A percentile compares a stretch with the other conserved stretches of the same genome.
phyloP scores from a whole-genome alignment of 208 protist genomes.

The Leishmania major region DNA sequence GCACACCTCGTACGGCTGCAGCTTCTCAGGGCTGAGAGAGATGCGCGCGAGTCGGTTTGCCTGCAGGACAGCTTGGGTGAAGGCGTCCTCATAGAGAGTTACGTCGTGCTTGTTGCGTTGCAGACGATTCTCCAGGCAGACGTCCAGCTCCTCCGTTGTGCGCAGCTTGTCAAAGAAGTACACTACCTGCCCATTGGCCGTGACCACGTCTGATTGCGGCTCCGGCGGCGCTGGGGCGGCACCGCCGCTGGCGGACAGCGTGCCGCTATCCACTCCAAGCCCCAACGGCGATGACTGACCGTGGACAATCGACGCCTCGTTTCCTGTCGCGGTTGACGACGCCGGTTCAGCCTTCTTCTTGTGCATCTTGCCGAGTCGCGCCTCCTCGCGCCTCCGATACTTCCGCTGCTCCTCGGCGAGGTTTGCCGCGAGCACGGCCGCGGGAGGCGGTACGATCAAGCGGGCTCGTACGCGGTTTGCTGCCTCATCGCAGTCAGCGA shows the following conservation, averaged over 20 bases:
- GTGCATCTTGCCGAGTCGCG: slow-evolving; percentile 20
- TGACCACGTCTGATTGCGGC: slow-evolving; percentile 47
- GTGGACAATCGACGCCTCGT: not conserved
- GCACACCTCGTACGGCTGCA: slow-evolving; percentile 75
- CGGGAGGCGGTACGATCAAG: slow-evolving; percentile 57
- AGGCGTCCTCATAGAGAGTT: slow-evolving; percentile 66
- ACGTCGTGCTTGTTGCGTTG: slow-evolving; percentile 70
- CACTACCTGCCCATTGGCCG: slow-evolving; percentile 49
- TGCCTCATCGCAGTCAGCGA: slow-evolving; percentile 55
- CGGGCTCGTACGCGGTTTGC: slow-evolving; percentile 63
- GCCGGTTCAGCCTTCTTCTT: slow-evolving; percentile 19
- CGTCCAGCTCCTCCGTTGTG: slow-evolving; percentile 70
- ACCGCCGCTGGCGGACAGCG: not conserved
- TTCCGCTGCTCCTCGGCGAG: slow-evolving; percentile 40
- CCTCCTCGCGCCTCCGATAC: slow-evolving; percentile 25
- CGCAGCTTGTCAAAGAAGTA: slow-evolving; percentile 89
- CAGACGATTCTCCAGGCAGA: slow-evolving; percentile 71
- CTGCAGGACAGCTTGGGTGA: slow-evolving; percentile 69
- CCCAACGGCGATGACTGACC: not conserved
- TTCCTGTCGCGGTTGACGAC: not conserved
- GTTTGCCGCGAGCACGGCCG: slow-evolving; percentile 44
- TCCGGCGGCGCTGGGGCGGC: slow-evolving; percentile 3
- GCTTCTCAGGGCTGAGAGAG: slow-evolving; percentile 68
- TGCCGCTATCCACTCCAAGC: not conserved
- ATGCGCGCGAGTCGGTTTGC: slow-evolving; percentile 76